These are phyloP conservation scores for Flaveria linearis DNA, from an alignment of 129 eudicot genomes.

Conservation along the genomic window DNA sequence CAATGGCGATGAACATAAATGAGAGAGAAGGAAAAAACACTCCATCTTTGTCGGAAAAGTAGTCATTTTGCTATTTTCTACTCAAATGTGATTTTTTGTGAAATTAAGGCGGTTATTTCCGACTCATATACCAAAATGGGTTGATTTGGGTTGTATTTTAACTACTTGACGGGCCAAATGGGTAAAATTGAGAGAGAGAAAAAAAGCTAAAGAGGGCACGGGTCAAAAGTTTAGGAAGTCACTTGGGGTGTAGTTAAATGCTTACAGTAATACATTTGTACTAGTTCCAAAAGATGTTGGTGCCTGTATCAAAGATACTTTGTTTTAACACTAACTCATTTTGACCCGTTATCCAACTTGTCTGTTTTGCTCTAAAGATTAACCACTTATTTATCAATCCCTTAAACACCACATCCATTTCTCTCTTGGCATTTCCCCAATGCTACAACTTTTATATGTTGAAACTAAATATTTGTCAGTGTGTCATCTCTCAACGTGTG, in stretches of 20 bases:
- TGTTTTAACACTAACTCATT: no score
- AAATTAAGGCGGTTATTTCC: no score
- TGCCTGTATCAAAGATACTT: no score
- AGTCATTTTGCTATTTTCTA: no score
- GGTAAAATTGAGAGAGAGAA: background rate
- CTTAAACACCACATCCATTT: no score
- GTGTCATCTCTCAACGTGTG: background rate
- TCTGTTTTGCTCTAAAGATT: no score
- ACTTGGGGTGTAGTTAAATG: background rate
- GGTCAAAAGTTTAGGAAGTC: background rate
- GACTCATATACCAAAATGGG: background rate
- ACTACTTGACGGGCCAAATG: background rate
- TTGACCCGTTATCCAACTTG: no score
- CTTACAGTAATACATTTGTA: background rate
- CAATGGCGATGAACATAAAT: background rate
- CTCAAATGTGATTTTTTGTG: no score
- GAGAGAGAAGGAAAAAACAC: background rate
- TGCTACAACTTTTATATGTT: no score
- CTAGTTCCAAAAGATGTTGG: background rate
- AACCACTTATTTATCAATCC: no score
- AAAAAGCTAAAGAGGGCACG: background rate
- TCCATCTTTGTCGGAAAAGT: no score
- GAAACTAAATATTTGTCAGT: background rate
- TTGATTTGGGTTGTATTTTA: background rate
- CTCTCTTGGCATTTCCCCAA: no score